A percentile compares a stretch with the other conserved stretches of the same genome.
Evolutionary conservation across 352 stramenopile species (phyloP).

Genomic region (Globisporangium polare): DNA sequence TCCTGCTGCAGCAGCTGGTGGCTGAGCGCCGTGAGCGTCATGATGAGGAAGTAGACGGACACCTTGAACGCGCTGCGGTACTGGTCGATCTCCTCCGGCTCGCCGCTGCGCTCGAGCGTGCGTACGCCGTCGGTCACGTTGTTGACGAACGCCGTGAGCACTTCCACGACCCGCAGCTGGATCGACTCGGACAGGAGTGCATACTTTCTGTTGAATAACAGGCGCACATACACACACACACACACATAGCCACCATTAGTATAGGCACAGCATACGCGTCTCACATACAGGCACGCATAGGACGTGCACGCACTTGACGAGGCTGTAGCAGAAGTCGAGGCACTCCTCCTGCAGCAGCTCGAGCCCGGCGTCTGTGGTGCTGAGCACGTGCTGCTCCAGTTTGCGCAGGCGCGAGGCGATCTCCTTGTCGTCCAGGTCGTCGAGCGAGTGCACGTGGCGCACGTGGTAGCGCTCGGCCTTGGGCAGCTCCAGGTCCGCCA

Average conservation of each 20-base stretch:
- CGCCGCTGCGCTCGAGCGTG: constrained; percentile 24
- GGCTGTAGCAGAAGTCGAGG: constrained; percentile 70
- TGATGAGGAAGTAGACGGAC: constrained; percentile 70
- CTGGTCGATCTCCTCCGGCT: constrained; percentile 35
- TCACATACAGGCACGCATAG: neutral
- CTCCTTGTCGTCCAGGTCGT: constrained; percentile 45
- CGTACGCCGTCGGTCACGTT: constrained; percentile 56
- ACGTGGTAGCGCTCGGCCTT: constrained; percentile 69
- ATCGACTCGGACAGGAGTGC: constrained; percentile 38
- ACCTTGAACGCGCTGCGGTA: constrained; percentile 64
- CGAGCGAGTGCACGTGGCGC: constrained; percentile 50
- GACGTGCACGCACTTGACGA: constrained; percentile 51
- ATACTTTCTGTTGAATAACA: constrained; percentile 32
- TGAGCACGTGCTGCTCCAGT: constrained; percentile 54
- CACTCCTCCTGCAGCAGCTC: constrained; percentile 54
- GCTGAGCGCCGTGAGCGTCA: constrained; percentile 47
- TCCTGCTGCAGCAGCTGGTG: constrained; percentile 44
- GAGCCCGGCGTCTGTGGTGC: constrained; percentile 44
- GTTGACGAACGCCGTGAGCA: constrained; percentile 54
- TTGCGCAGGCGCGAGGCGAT: constrained; percentile 36
- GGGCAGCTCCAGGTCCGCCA: constrained; percentile 69
- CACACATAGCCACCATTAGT: neutral
- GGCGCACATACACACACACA: neutral
- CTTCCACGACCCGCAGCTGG: constrained; percentile 62
- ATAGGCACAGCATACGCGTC: neutral